A percentile compares a stretch with the other conserved stretches of the same genome.
Conservation (phyloP, 1,284 basidiomycete genomes). For the Coniophora puteana region DNA sequence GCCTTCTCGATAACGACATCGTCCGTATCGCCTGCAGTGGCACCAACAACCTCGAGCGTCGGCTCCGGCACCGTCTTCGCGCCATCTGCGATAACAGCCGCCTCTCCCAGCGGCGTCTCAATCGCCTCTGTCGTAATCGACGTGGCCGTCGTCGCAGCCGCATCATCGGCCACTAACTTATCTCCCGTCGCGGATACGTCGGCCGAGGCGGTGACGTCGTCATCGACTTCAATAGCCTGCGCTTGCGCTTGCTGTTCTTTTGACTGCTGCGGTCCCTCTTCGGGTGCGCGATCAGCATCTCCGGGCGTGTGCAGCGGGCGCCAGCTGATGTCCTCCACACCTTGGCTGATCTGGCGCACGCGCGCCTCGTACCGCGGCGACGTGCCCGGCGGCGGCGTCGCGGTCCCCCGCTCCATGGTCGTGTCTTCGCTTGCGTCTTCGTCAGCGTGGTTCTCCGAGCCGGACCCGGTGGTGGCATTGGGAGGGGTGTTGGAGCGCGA, state of each 20-base stretch:
- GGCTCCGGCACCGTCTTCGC: conserved; percentile 15
- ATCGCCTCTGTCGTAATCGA: conserved; percentile 8
- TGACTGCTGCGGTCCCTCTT: neutral
- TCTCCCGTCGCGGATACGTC: neutral
- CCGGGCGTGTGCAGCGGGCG: conserved; percentile 31
- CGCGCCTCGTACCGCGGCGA: conserved; percentile 72
- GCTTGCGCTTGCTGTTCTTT: conserved; percentile 1
- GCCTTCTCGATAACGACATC: too few species aligned
- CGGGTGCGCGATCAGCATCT: conserved; percentile 1
- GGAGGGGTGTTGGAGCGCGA: conserved; percentile 34
- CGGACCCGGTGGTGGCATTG: too few species aligned
- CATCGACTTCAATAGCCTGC: neutral
- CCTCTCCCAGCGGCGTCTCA: conserved; percentile 13
- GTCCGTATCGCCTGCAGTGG: conserved; percentile 18
- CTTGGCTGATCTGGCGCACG: conserved; percentile 72
- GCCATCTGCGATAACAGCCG: conserved; percentile 10
- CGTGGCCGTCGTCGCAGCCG: too few species aligned
- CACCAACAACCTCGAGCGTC: conserved; percentile 18
- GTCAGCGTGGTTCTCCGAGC: conserved; percentile 25
- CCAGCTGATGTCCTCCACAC: conserved; percentile 73
- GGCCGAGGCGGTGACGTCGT: neutral
- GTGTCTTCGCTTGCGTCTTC: too few species aligned
- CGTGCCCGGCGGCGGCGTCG: conserved; percentile 42
- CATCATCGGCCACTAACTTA: too few species aligned
- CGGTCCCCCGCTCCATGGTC: too few species aligned